Evolutionary conservation across 768 basidiomycete species (phyloP).

Genomic region (Tylopilus cervinicoccineus): DNA sequence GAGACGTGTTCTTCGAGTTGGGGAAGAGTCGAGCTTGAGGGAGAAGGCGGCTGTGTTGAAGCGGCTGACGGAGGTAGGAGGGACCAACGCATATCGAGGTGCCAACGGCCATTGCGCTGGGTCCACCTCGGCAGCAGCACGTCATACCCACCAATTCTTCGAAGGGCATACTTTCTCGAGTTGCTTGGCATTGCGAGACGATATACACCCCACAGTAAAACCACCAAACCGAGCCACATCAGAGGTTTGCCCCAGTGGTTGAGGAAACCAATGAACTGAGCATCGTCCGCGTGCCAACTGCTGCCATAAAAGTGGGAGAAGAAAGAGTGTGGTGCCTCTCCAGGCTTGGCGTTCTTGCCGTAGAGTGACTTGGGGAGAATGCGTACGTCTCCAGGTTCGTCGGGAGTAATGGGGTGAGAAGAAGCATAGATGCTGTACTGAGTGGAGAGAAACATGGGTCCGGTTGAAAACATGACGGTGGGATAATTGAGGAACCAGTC

Average conservation of each 20-base stretch:
- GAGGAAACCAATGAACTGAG: conserved; percentile 94
- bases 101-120: conserved; percentile 67
- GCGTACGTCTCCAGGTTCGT: conserved; percentile 67
- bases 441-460: conserved; percentile 97
- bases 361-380: conserved; percentile 96
- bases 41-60: conserved; percentile 42
- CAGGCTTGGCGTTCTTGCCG: conserved; percentile 87
- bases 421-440: conserved; percentile 87
- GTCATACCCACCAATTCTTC: conserved; percentile 70
- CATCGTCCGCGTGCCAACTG: conserved; percentile 98
- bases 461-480: conserved; percentile 99
- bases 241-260: conserved; percentile 82
- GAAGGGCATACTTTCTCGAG: conserved; percentile 55
- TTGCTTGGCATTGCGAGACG: conserved; percentile 53
- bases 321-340: conserved; percentile 85
- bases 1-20: conserved; percentile 47
- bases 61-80: conserved; percentile 41
- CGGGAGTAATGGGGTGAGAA: conserved; percentile 53
- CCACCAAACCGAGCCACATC: conserved; percentile 77
- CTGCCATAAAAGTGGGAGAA: conserved; percentile 98
- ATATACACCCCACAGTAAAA: conserved; percentile 68
- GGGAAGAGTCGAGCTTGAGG: conserved; percentile 45
- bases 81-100: conserved; percentile 61
- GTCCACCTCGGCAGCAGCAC: conserved; percentile 74
- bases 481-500: conserved; percentile 96